phyloP scores from a whole-genome alignment of 2,329 filamentous ascomycete species.

The Penicillium thymicola region DNA sequence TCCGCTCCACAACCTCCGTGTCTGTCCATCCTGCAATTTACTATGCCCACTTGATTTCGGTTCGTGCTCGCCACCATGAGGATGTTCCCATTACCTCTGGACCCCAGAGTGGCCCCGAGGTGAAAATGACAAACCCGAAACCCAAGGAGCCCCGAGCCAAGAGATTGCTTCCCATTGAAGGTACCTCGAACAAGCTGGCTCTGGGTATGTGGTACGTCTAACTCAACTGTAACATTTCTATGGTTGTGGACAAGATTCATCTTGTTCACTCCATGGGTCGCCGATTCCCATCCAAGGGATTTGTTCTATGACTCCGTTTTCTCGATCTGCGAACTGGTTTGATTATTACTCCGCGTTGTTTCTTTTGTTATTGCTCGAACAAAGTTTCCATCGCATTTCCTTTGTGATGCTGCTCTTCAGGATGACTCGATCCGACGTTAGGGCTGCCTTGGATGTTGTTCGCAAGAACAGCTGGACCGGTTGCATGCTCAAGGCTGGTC shows the following conservation, averaged over 20 bases:
- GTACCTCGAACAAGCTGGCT: constrained; percentile 27
- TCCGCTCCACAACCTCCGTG: constrained; percentile 86
- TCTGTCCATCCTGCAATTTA: constrained; percentile 80
- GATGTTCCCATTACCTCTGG: constrained; percentile 43
- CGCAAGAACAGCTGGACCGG: neutral
- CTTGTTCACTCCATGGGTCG: neutral
- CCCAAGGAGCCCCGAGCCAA: constrained; percentile 31
- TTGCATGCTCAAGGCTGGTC: neutral
- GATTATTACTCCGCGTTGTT: neutral
- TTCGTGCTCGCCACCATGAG: constrained; percentile 75
- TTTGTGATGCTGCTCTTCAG: neutral
- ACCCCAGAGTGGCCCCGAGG: constrained; percentile 39
- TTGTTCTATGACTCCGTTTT: neutral
- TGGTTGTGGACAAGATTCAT: neutral
- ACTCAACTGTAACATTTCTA: neutral
- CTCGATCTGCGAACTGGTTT: neutral
- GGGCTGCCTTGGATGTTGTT: neutral
- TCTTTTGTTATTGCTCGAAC: neutral
- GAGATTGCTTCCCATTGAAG: constrained; percentile 35
- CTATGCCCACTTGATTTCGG: constrained; percentile 87
- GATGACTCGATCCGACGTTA: neutral
- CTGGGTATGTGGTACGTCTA: constrained; percentile 44
- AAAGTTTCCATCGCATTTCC: neutral
- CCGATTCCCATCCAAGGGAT: neutral
- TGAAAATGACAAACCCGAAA: constrained; percentile 32